Evolutionary conservation across 805 yeast species (phyloP).

Genomic region (Torulaspora quercuum): DNA sequence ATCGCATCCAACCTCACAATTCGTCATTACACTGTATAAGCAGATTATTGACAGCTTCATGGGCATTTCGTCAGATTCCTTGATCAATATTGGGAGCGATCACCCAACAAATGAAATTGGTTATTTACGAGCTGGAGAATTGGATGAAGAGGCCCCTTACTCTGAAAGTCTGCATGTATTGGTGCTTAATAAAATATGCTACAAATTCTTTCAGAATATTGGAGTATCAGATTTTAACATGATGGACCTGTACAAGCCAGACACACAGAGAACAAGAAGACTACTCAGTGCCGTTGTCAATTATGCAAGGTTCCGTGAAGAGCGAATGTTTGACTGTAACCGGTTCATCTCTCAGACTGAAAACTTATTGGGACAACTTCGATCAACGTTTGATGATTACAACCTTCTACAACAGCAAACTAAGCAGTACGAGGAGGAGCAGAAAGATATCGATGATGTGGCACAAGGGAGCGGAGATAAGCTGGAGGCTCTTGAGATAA

Average conservation of each 20-base stretch:
- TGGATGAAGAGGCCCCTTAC: conserved; percentile 31
- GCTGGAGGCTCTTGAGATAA: conserved; percentile 44
- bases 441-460: conserved; percentile 28
- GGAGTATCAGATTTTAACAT: conserved; percentile 77
- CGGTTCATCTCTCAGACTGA: conserved; percentile 56
- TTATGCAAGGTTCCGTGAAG: conserved; percentile 80
- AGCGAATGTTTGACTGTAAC: conserved; percentile 66
- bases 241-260: conserved; percentile 74
- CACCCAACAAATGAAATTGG: conserved; percentile 14
- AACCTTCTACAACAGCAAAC: conserved; percentile 38
- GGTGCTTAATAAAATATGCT: conserved; percentile 56
- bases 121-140: conserved; percentile 20
- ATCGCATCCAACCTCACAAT: conserved; percentile 54
- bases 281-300: conserved; percentile 80
- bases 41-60: conserved; percentile 60
- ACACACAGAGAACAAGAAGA: conserved; percentile 58
- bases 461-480: conserved; percentile 24
- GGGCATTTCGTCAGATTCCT: conserved; percentile 44
- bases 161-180: conserved; percentile 47
- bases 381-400: conserved; percentile 43
- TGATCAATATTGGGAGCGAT: conserved; percentile 18
- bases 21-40: conserved; percentile 52
- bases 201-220: conserved; percentile 61
- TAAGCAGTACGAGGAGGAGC: conserved; percentile 38
- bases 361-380: conserved; percentile 44